Conservation (phyloP, 2,329 filamentous ascomycete genomes). For the Herpotrichia juniperi region DNA sequence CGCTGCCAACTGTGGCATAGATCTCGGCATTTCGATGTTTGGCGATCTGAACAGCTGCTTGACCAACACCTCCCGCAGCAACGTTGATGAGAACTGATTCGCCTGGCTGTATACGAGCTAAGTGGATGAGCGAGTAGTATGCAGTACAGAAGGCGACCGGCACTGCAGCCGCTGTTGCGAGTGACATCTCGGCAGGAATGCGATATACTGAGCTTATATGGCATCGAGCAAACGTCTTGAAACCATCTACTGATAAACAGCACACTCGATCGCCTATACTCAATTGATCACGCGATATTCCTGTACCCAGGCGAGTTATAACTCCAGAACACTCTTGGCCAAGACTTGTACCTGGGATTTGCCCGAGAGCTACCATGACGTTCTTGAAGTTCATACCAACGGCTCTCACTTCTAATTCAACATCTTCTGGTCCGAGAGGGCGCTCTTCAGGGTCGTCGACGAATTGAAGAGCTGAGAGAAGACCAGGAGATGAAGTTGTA, state of each 20-base stretch:
- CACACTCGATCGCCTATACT: no score
- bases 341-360: no score
- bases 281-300: no score
- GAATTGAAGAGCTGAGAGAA: constrained; percentile 10
- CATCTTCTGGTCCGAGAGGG: not conserved
- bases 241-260: not conserved
- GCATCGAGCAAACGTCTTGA: not conserved
- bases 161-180: constrained; percentile 11
- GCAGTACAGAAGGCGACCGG: not conserved
- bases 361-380: no score
- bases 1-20: constrained; percentile 26
- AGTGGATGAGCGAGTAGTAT: constrained; percentile 20
- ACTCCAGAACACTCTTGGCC: no score
- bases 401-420: constrained; percentile 9
- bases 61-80: constrained; percentile 20
- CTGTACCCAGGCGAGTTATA: no score
- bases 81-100: constrained; percentile 30
- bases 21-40: constrained; percentile 7
- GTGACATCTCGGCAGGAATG: constrained; percentile 5
- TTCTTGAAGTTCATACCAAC: constrained; percentile 17
- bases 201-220: no score
- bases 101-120: constrained; percentile 28
- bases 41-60: constrained; percentile 16
- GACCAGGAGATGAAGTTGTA: not conserved
- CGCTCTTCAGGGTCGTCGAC: not conserved